Conservation (phyloP, 2,329 filamentous ascomycete genomes). For the Diaporthe sp. region DNA sequence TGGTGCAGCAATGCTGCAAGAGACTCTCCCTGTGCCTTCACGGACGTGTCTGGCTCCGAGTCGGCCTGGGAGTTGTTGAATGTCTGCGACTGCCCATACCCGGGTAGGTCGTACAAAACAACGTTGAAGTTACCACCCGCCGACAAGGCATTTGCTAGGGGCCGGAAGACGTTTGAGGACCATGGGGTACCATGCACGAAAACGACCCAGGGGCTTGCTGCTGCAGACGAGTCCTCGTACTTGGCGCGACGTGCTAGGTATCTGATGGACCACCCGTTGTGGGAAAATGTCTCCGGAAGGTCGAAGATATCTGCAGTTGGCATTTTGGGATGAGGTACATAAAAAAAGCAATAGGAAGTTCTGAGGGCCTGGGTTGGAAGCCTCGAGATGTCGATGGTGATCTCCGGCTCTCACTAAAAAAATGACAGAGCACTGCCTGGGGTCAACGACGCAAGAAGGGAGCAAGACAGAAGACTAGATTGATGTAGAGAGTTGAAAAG, state of each 20-base stretch:
- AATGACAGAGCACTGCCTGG: not conserved
- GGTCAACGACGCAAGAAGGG: not conserved
- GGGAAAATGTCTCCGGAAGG: not conserved
- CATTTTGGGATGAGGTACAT: not conserved
- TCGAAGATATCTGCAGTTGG: not conserved
- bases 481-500: not conserved
- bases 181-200: constrained; percentile 26
- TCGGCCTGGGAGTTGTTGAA: not conserved
- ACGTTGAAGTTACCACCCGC: constrained; percentile 6
- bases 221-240: not conserved
- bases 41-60: not conserved
- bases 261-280: constrained; percentile 16
- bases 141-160: not conserved
- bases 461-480: fast-evolving
- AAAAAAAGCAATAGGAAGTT: not conserved
- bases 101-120: not conserved
- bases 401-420: not conserved
- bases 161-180: constrained; percentile 20
- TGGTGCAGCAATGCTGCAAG: not conserved
- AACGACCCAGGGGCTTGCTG: not conserved
- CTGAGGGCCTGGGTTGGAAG: not conserved
- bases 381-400: not conserved
- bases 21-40: not conserved
- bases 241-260: not conserved
- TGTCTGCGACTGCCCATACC: constrained; percentile 13